A percentile compares a stretch with the other conserved stretches of the same genome.
Conservation (phyloP, 129 eudicot genomes). For the Ambrosia trifida region DNA sequence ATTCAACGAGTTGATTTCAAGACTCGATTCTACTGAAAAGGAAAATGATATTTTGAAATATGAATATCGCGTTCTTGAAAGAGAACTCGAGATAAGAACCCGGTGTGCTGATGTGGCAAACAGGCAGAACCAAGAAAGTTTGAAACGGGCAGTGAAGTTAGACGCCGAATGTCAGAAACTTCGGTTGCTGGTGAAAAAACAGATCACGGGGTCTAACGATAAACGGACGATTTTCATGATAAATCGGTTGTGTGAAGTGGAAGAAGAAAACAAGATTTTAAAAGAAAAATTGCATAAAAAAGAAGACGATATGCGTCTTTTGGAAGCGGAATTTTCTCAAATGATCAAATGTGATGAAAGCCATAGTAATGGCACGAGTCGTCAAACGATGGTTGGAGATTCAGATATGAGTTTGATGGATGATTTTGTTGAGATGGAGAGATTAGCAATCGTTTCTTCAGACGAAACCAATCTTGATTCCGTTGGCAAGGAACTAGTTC, state of each 20-base stretch:
- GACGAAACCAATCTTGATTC: slow-evolving; percentile 37
- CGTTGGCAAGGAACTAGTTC: slow-evolving; percentile 60
- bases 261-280: slow-evolving; percentile 69
- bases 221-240: slow-evolving; percentile 45
- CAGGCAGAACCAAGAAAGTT: slow-evolving; percentile 54
- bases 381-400: slow-evolving; percentile 38
- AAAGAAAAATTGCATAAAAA: slow-evolving; percentile 49
- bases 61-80: slow-evolving; percentile 78
- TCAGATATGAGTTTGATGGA: slow-evolving; percentile 71
- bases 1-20: slow-evolving; percentile 59
- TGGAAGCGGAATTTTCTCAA: slow-evolving; percentile 35
- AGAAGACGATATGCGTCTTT: slow-evolving; percentile 54
- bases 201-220: slow-evolving; percentile 46
- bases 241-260: slow-evolving; percentile 51
- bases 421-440: slow-evolving; percentile 86
- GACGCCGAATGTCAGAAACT: slow-evolving; percentile 85
- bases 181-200: slow-evolving; percentile 55
- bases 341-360: slow-evolving; percentile 26
- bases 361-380: slow-evolving; percentile 23
- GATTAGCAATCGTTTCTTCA: slow-evolving; percentile 61
- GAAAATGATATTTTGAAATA: slow-evolving; percentile 79
- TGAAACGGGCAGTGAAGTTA: slow-evolving; percentile 61
- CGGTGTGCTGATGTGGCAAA: slow-evolving; percentile 64
- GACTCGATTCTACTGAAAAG: slow-evolving; percentile 68
- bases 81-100: slow-evolving; percentile 61